Base-by-base conservation (phyloP, 2,329 filamentous ascomycete genomes). In the Aureobasidium zeae region DNA sequence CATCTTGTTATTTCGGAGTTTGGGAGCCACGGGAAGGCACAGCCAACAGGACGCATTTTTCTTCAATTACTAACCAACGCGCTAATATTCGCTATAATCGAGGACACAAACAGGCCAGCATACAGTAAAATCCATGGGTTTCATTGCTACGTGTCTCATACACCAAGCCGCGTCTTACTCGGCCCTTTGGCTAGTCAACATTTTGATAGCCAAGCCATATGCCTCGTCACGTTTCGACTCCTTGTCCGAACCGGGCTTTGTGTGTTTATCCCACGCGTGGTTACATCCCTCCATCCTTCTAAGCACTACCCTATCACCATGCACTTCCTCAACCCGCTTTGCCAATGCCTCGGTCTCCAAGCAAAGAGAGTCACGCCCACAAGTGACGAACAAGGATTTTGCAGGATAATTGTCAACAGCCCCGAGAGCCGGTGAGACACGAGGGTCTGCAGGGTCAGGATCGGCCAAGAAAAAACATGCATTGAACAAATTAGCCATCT, bases 221-320 rank as follows among this genome's bases (percentile, higher is more conserved):
- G 53, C 55, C 46, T 57, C 50, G 10, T 58, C 53, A 43, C 54
- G 60, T 9, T 49, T 51, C 15, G 51, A 32, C 39, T 50, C 53
- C 25, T 61, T 48, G 31, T 54, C 46, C 9, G 56, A 56, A 17
- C 56, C 60, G 25, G 51, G 47, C 24, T 53, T 46, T 5, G 53
- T 49, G 22, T 53, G 48, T 50, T 65, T 64, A 48, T 65, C 63
- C 52, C 57, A 66, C n/a, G 42, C 63, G 53, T 67, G 63, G 25
- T 52, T 54, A 38, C 56, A 57, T 3, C 51, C 53, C 3, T 59
- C 48, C 54, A 64, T 57, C 29, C 57, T 25, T 19, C 34, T 46
- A 26, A 50, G 37, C 10, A 58, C 48, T 4, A 62, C 56, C 13
- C 51, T 51, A 44, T 48, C 17, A 20, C 39, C 39, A 4, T 35